A percentile compares a stretch with the other conserved stretches of the same genome.
phyloP scores from a whole-genome alignment of 139 green algal genomes.

The Eudorina sp. region DNA sequence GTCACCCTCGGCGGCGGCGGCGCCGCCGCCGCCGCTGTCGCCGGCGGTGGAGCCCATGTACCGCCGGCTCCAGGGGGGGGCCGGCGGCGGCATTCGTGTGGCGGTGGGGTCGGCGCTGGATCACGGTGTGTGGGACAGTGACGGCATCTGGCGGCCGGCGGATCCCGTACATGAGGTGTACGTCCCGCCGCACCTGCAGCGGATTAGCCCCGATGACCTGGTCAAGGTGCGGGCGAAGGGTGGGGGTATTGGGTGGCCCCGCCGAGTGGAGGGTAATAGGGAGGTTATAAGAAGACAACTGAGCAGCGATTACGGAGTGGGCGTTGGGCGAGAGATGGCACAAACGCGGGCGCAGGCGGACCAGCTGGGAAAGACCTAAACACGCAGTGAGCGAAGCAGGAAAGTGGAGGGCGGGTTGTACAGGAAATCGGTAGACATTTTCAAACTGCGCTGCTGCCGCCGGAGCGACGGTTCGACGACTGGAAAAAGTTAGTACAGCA shows the following conservation, averaged over 20 bases:
- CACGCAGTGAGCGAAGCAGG: too few species aligned
- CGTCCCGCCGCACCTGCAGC: constrained; percentile 63
- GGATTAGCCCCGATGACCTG: constrained; percentile 66
- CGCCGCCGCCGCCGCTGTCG: background rate
- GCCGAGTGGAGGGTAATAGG: too few species aligned
- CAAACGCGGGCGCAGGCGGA: too few species aligned
- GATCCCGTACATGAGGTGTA: constrained; percentile 34
- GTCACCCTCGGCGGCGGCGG: background rate
- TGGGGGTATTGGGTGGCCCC: background rate
- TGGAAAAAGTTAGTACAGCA: too few species aligned
- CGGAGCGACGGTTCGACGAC: too few species aligned
- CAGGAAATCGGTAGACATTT: too few species aligned
- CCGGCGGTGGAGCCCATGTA: background rate
- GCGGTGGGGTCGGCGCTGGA: constrained; percentile 49
- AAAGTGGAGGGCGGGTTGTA: too few species aligned
- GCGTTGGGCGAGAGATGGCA: too few species aligned
- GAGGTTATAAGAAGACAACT: too few species aligned
- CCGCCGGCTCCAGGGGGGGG: background rate
- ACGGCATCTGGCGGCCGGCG: constrained; percentile 42
- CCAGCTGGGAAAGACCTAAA: too few species aligned
- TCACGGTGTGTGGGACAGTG: constrained; percentile 53
- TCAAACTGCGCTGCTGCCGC: too few species aligned
- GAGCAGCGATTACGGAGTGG: too few species aligned
- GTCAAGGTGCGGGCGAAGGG: constrained; percentile 66
- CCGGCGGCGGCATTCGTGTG: background rate